Base-by-base conservation (phyloP, 2,329 filamentous ascomycete species). In the Botrytis aclada region DNA sequence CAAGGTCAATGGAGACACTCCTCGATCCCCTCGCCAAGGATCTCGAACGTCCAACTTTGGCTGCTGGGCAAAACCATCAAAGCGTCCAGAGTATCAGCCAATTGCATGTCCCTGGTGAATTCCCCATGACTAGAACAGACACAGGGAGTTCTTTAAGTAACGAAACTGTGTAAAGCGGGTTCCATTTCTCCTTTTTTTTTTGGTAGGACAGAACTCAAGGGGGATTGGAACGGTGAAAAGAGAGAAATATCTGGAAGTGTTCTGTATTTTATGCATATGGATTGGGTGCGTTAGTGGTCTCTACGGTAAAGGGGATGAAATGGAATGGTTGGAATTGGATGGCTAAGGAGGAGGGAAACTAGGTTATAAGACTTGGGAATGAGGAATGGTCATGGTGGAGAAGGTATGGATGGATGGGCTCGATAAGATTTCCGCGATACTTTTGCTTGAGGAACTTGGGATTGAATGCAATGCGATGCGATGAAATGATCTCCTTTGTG, bases 91-190 rank as follows among this genome's bases (percentile, higher is more conserved):
- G 76, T 62, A 77, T 80, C 45, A 78, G 76, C 34, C 76, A 80
- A 54, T 74, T 81, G 22, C 80, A 81, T 73, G 76, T 81, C 58
- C 80, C 80, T 4, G 80, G 80, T 4, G 80, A 80, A 62, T 81
- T 72, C 72, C 80, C 80, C 4, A 74, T 61, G 51, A 45, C 20
- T 16, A 66, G 34, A 41, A 51, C 54, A 43, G 67, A 73, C 12
- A 37, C 63, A 41, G 39, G 29, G 47, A 67, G 41, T 45, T 43
- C 61, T 39, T 66, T 71, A 29, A 43, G 61, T 60, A 25, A 25
- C 45, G 70, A 67, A 41, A 29, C 37, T 22, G 16, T 71, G 3
- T 66, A 51, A 41, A 54, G 32, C n/a, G 22, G 22, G 34, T 64
- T 9, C 5, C 5, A 32, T 45, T 43, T 34, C 8, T 39, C 4